Conservation (phyloP, 2,329 filamentous ascomycete species). For the Aspergillus sp. region DNA sequence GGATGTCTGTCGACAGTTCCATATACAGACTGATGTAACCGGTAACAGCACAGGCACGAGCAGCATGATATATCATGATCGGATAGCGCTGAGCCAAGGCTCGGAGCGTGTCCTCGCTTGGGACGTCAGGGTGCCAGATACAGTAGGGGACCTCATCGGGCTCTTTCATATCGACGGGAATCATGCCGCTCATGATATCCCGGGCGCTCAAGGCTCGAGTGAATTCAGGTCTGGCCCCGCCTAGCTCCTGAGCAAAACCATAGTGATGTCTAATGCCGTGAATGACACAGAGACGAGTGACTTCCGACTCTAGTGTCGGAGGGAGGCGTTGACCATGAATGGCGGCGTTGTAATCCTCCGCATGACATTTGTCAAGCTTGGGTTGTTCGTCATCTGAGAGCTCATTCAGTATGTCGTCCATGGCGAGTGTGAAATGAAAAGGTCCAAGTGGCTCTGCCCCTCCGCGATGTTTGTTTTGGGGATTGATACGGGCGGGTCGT, state of each 20-base stretch:
- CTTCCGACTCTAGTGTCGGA: background rate
- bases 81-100: constrained; percentile 22
- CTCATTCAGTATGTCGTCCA: background rate
- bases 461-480: too few relatives aligned
- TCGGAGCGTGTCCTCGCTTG: constrained; percentile 29
- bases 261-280: constrained; percentile 4
- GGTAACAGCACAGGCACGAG: constrained; percentile 12
- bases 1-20: constrained; percentile 9
- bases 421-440: background rate
- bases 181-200: constrained; percentile 11
- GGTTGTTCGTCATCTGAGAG: background rate
- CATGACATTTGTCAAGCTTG: too few relatives aligned
- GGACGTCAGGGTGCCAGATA: constrained; percentile 34
- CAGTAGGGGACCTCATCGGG: constrained; percentile 29
- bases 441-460: too few relatives aligned
- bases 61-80: constrained; percentile 17
- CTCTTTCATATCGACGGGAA: constrained; percentile 16
- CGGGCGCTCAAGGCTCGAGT: constrained; percentile 8
- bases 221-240: constrained; percentile 6
- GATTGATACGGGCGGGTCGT: too few relatives aligned
- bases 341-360: background rate
- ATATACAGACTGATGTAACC: constrained; percentile 11
- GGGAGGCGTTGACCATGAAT: constrained; percentile 2
- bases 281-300: constrained; percentile 2
- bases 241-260: constrained; percentile 3